phyloP scores from a whole-genome alignment of 352 stramenopile species.

The Phytophthora fragariaefolia region DNA sequence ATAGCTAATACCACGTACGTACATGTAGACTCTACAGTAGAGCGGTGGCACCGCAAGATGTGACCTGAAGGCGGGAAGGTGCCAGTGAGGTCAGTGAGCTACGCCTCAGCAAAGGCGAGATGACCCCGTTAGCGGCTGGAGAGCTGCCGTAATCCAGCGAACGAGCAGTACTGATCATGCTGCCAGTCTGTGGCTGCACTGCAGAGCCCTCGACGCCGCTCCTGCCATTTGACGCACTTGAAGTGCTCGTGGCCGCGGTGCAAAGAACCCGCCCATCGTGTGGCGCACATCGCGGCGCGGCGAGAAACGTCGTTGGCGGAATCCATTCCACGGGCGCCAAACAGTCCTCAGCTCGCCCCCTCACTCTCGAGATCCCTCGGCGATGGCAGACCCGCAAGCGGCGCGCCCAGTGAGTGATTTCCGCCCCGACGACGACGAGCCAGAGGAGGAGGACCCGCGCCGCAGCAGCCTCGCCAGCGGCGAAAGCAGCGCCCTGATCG shows the following conservation, averaged over 20 bases:
- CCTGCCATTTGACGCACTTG: slow-evolving; percentile 4
- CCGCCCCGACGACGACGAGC: slow-evolving; percentile 32
- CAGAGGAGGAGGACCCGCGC: slow-evolving; percentile 42
- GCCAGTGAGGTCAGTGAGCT: not conserved
- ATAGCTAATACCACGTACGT: too few relatives aligned
- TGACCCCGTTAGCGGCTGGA: not conserved
- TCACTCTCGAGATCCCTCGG: slow-evolving; percentile 7
- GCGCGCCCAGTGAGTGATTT: slow-evolving; percentile 24
- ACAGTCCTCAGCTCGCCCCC: slow-evolving; percentile 11
- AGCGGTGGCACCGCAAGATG: not conserved
- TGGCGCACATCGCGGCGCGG: slow-evolving; percentile 29
- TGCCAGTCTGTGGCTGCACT: too few relatives aligned
- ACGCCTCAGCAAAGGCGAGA: not conserved
- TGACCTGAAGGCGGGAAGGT: not conserved
- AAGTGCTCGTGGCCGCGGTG: slow-evolving; percentile 7
- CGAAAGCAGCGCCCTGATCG: slow-evolving; percentile 31
- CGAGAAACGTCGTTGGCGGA: slow-evolving; percentile 20
- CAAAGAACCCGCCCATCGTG: slow-evolving; percentile 29
- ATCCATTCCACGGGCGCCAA: slow-evolving; percentile 17
- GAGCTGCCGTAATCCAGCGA: too few relatives aligned
- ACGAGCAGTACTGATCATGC: too few relatives aligned
- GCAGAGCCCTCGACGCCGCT: too few relatives aligned
- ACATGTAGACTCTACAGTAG: too few relatives aligned
- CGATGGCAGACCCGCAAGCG: slow-evolving; percentile 31
- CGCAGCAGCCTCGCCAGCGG: slow-evolving; percentile 6